Base-by-base conservation (phyloP, 2,329 filamentous ascomycete genomes). In the Coniochaeta sp. region DNA sequence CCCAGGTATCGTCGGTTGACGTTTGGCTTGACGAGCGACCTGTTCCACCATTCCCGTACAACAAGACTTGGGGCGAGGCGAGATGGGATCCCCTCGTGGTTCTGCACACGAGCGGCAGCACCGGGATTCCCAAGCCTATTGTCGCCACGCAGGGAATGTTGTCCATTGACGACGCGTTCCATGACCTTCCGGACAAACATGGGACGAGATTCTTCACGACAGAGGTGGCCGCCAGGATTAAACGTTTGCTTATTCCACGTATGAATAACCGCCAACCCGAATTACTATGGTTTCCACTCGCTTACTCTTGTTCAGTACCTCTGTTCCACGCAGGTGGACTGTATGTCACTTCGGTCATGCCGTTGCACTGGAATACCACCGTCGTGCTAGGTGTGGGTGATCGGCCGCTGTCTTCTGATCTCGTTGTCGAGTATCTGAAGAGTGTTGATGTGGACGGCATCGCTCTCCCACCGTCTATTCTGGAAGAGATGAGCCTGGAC, bases 81-180 rank as follows among this genome's bases (percentile, higher is more conserved):
- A 58, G 67, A 51, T 70, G 67, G 62, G 71, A 76, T 4, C 72
- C 73, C 0, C 50, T 70, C 3, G 40, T 67, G 3, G 64, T 75
- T 2, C 56, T 76, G 8, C 74, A 77, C 58, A 76, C 73, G 1
- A 74, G 70, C 50, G 74, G 74, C 6, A 73, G 67, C 38, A 75
- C 73, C 0, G 73, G 73, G 0, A 61, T 74, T 3, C 74, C 74
- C 0, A 76, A 74, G 57, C 73, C 73, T 2, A 65, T 77, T n/a
- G 55, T 71, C 8, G 58, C 64, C 18, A 58, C 59, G 4, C 65
- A 72, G 5, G 73, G 73, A 12, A 64, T 70, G 60, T 10, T 71
- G 14, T 62, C 68, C 1, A 58, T 68, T 16, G 55, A 50, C 3
- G 72, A 77, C 51, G 56, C 50, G 2, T 62, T 60, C 22, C 63